Conservation (phyloP, 306 rosid genomes). For the Potentilla sterilis region DNA sequence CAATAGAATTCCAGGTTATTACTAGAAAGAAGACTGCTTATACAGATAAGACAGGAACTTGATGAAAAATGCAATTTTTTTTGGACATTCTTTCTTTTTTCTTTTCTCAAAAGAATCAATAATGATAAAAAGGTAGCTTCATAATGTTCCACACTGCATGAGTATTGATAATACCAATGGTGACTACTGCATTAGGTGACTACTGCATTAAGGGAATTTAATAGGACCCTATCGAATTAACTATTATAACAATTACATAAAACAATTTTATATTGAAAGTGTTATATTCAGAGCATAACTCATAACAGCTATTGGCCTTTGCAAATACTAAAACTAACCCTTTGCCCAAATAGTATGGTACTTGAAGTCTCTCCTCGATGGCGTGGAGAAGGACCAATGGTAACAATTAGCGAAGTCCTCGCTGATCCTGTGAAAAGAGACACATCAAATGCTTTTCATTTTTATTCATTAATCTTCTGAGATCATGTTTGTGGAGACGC, state of each 20-base stretch:
- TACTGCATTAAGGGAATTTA: background rate
- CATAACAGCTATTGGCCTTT: background rate
- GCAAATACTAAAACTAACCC: slow-evolving; percentile 58
- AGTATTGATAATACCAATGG: background rate
- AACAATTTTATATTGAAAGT: background rate
- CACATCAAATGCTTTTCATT: background rate
- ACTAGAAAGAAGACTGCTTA: background rate
- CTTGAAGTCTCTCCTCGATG: slow-evolving; percentile 99
- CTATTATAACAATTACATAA: background rate
- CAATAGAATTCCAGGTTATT: background rate
- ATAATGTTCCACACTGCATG: background rate
- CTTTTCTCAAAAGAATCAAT: background rate
- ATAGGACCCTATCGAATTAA: background rate
- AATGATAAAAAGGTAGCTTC: background rate
- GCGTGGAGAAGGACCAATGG: slow-evolving; percentile 97
- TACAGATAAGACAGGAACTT: slow-evolving; percentile 1
- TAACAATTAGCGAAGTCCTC: slow-evolving; percentile 93
- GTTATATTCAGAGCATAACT: background rate
- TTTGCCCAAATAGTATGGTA: slow-evolving; percentile 90
- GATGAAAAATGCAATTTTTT: background rate
- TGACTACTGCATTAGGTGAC: background rate
- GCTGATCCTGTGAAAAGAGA: slow-evolving; percentile 68
- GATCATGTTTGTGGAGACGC: slow-evolving; percentile 13
- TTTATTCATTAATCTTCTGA: background rate
- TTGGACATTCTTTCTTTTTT: background rate